A percentile compares a stretch with the other conserved stretches of the same genome.
phyloP scores from a whole-genome alignment of 495 filamentous ascomycete genomes.

The Hypomontagnella monticulosa region DNA sequence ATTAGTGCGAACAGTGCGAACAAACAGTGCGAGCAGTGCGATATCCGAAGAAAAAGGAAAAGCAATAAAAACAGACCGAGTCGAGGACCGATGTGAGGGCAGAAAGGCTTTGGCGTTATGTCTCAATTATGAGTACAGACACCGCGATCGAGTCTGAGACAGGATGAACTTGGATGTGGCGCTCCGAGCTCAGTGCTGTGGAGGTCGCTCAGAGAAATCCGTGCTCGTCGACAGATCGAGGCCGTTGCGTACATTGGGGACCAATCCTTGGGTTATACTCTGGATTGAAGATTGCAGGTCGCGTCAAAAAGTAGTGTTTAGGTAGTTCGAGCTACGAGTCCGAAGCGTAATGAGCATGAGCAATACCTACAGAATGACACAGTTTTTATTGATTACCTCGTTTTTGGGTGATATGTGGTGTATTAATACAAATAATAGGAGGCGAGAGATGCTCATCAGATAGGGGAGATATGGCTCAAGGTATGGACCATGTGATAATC shows the following conservation, averaged over 20 bases:
- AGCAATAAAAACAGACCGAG: not conserved
- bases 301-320: not conserved
- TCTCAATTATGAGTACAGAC: not conserved
- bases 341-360: not conserved
- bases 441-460: too few relatives aligned
- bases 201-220: not conserved
- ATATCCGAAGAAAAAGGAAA: constrained; percentile 20
- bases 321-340: constrained; percentile 1
- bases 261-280: not conserved
- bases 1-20: constrained; percentile 8
- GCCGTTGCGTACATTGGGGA: constrained; percentile 4
- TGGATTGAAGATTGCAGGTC: not conserved
- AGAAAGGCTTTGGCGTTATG: not conserved
- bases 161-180: not conserved
- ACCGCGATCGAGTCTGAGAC: not conserved
- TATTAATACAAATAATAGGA: too few relatives aligned
- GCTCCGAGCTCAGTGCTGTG: not conserved
- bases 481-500: too few relatives aligned
- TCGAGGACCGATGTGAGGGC: not conserved
- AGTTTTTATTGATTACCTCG: too few relatives aligned
- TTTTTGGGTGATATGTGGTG: too few relatives aligned
- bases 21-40: too few relatives aligned
- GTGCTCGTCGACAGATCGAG: not conserved
- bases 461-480: too few relatives aligned
- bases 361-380: too few relatives aligned